phyloP scores from a whole-genome alignment of 345 rosid species.

The Geranium rotundifolium region DNA sequence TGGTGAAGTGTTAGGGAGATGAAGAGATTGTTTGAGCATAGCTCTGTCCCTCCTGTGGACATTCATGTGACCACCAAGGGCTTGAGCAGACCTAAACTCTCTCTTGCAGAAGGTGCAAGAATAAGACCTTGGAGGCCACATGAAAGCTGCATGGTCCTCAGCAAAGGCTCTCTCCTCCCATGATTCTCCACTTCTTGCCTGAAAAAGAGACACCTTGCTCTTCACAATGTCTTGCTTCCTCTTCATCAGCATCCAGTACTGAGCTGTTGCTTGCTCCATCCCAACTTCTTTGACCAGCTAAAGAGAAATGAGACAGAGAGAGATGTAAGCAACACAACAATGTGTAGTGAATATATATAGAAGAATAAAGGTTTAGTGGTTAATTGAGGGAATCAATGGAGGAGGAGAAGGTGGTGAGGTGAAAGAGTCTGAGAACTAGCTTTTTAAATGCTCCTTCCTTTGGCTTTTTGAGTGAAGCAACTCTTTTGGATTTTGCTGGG shows the following conservation, averaged over 20 bases:
- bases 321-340: too few relatives aligned
- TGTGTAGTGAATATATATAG: too few relatives aligned
- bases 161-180: slow-evolving; percentile 60
- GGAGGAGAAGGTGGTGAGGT: too few relatives aligned
- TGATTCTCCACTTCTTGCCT: slow-evolving; percentile 13
- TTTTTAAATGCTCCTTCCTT: too few relatives aligned
- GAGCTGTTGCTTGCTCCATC: slow-evolving; percentile 1
- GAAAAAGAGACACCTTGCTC: background rate
- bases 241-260: slow-evolving; percentile 32
- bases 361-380: too few relatives aligned
- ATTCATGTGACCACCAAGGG: slow-evolving; percentile 76
- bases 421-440: too few relatives aligned
- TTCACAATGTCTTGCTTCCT: slow-evolving; percentile 12
- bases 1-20: too few relatives aligned
- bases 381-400: too few relatives aligned
- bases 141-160: slow-evolving; percentile 40
- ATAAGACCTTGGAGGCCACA: slow-evolving; percentile 66
- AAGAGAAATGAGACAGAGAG: too few relatives aligned
- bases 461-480: too few relatives aligned
- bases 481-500: too few relatives aligned
- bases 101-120: slow-evolving; percentile 51
- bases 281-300: too few relatives aligned
- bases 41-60: slow-evolving; percentile 67
- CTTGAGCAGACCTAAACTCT: slow-evolving; percentile 71
- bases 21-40: slow-evolving; percentile 37